These are phyloP conservation scores for Rhizopogon vesiculosus DNA, from an alignment of 768 basidiomycete species.

Conservation along the genomic window DNA sequence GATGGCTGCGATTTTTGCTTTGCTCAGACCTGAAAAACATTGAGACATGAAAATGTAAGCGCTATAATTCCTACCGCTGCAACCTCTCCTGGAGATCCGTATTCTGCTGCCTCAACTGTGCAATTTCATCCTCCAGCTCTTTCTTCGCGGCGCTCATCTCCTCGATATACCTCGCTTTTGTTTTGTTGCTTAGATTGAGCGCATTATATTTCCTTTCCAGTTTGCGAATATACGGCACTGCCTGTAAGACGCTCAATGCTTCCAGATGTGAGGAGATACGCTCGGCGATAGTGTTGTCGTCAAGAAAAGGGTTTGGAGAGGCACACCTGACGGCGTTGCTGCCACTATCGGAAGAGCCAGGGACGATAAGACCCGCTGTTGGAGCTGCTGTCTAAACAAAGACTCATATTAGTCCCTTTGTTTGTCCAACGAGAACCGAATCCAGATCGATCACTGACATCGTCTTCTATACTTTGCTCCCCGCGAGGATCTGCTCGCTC, in stretches of 20 bases:
- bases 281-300: background rate
- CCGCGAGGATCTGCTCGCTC: constrained; percentile 7
- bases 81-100: constrained; percentile 6
- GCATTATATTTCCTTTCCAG: constrained; percentile 36
- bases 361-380: background rate
- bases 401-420: background rate
- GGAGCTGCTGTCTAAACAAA: background rate
- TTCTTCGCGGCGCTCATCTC: constrained; percentile 3
- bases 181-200: constrained; percentile 28
- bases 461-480: constrained; percentile 3
- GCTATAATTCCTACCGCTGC: background rate
- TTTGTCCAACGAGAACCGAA: background rate
- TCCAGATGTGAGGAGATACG: constrained; percentile 5
- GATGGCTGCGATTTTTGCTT: constrained; percentile 2
- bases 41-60: background rate
- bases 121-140: background rate
- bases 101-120: background rate
- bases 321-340: constrained; percentile 5
- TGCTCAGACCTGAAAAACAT: background rate
- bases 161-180: constrained; percentile 22
- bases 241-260: constrained; percentile 7
- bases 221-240: constrained; percentile 27
- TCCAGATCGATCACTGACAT: constrained; percentile 9
- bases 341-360: background rate
- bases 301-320: background rate